Percentiles rank a stretch among this genome's conserved stretches.
These are phyloP conservation scores for Penicillium canescens DNA, from an alignment of 495 filamentous ascomycete species.

Conservation along the genomic window DNA sequence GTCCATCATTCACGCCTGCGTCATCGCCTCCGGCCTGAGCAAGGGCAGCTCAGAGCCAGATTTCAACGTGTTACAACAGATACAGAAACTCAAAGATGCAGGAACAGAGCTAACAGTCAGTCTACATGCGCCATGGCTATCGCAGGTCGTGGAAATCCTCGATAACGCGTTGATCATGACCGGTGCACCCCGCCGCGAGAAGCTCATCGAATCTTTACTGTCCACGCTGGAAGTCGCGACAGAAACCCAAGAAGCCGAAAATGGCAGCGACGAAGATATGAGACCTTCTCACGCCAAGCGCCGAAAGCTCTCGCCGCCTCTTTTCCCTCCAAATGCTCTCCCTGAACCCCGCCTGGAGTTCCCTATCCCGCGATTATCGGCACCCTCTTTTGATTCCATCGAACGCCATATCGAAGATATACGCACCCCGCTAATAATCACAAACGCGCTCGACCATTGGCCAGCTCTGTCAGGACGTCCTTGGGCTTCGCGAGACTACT, in stretches of 20 bases:
- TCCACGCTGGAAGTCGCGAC: constrained; percentile 30
- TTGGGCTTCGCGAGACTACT: constrained; percentile 76
- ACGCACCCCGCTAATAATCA: constrained; percentile 70
- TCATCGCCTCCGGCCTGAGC: constrained; percentile 29
- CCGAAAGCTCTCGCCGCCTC: constrained; percentile 34
- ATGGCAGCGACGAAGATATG: neutral
- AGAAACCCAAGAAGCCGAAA: neutral
- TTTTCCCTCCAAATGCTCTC: constrained; percentile 39
- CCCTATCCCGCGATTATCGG: constrained; percentile 35
- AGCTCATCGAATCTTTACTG: constrained; percentile 53
- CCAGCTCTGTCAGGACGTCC: constrained; percentile 67
- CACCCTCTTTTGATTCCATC: constrained; percentile 61
- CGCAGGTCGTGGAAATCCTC: constrained; percentile 58
- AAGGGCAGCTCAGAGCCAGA: constrained; percentile 1
- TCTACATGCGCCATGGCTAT: constrained; percentile 29
- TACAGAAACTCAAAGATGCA: constrained; percentile 10
- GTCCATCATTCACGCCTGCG: constrained; percentile 61
- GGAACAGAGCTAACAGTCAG: constrained; percentile 4
- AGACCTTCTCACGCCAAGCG: constrained; percentile 23
- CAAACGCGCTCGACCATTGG: constrained; percentile 66
- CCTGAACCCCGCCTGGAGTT: constrained; percentile 34
- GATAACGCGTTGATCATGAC: constrained; percentile 84
- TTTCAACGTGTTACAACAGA: constrained; percentile 12
- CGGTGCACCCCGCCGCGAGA: constrained; percentile 66
- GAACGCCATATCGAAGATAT: constrained; percentile 57